Percentiles rank a stretch among this genome's conserved stretches.
Evolutionary conservation across 2,329 filamentous ascomycete genomes (phyloP).

Genomic region (Blastomyces gilchristii): DNA sequence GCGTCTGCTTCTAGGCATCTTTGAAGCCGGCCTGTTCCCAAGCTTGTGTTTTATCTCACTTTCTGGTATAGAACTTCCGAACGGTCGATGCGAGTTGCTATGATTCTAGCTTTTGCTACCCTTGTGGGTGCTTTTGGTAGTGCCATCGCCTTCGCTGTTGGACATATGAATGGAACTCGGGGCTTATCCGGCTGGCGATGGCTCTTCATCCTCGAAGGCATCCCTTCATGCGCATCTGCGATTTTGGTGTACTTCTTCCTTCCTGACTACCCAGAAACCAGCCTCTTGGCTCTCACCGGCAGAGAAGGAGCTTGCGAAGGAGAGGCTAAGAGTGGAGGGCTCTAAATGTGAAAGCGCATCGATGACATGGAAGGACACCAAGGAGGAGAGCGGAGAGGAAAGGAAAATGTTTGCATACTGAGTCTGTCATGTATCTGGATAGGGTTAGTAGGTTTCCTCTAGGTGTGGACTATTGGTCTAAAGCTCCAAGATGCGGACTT

Average conservation of each 20-base stretch:
- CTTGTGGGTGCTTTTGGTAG: constrained; percentile 46
- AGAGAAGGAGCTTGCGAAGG: constrained; percentile 36
- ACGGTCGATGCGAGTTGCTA: constrained; percentile 48
- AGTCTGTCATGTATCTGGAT: background rate
- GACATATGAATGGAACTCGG: constrained; percentile 29
- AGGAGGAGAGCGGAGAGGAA: constrained; percentile 27
- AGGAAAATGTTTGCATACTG: constrained; percentile 18
- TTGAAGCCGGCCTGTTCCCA: constrained; percentile 44
- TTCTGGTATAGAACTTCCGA: constrained; percentile 50
- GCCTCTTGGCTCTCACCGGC: constrained; percentile 36
- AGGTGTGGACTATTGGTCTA: background rate
- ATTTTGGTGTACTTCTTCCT: constrained; percentile 38
- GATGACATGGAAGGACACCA: constrained; percentile 42
- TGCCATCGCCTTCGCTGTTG: constrained; percentile 44
- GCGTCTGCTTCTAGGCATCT: constrained; percentile 40
- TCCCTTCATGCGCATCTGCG: constrained; percentile 29
- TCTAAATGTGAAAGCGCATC: constrained; percentile 26
- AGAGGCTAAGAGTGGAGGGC: constrained; percentile 36
- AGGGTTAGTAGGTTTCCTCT: background rate
- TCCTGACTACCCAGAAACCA: constrained; percentile 42
- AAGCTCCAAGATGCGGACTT: background rate
- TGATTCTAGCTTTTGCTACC: constrained; percentile 45
- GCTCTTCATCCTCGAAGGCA: constrained; percentile 40
- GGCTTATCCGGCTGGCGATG: constrained; percentile 37
- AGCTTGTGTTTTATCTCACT: constrained; percentile 41